phyloP scores from a whole-genome alignment of 2,329 filamentous ascomycete species.

The Diplocarpon rosae region DNA sequence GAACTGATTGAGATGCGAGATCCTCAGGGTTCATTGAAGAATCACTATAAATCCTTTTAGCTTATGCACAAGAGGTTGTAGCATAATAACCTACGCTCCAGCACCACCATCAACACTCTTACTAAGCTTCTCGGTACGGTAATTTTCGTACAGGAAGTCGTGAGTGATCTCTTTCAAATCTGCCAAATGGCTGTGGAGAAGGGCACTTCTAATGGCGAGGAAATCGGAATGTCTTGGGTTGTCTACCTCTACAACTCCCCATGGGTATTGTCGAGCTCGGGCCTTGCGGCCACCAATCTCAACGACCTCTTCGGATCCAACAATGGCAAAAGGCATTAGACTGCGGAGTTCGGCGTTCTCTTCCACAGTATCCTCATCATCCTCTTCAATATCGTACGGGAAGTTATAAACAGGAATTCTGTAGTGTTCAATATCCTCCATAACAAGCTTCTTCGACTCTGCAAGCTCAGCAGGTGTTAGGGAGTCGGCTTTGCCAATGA shows the following conservation, averaged over 20 bases:
- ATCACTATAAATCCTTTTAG: conserved; percentile 38
- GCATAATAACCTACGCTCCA: conserved; percentile 58
- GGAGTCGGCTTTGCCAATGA: conserved; percentile 96
- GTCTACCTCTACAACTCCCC: conserved; percentile 98
- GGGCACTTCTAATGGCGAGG: conserved; percentile 88
- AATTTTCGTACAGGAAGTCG: conserved; percentile 99
- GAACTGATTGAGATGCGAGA: conserved; percentile 90
- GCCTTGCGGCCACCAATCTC: conserved; percentile 90
- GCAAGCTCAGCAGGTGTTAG: conserved; percentile 92
- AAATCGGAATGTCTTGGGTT: conserved; percentile 99
- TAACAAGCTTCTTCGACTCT: conserved; percentile 98
- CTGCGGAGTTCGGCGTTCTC: conserved; percentile 96
- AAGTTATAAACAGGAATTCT: conserved; percentile 99
- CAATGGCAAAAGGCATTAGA: conserved; percentile 98
- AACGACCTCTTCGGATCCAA: conserved; percentile 89
- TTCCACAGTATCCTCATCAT: conserved; percentile 97
- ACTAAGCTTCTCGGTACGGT: conserved; percentile 99
- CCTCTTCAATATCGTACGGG: conserved; percentile 98
- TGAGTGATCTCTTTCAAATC: conserved; percentile 99
- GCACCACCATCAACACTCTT: conserved; percentile 94
- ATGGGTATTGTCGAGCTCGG: conserved; percentile 93
- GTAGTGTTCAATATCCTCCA: conserved; percentile 99
- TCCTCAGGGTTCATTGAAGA: conserved; percentile 97
- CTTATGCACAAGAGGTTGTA: conserved; percentile 25
- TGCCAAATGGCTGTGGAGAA: conserved; percentile 94